Evolutionary conservation across 75 land plant species (phyloP), one percentile per base, ranked within the genome.

Genomic region (Cupressus sempervirens): DNA sequence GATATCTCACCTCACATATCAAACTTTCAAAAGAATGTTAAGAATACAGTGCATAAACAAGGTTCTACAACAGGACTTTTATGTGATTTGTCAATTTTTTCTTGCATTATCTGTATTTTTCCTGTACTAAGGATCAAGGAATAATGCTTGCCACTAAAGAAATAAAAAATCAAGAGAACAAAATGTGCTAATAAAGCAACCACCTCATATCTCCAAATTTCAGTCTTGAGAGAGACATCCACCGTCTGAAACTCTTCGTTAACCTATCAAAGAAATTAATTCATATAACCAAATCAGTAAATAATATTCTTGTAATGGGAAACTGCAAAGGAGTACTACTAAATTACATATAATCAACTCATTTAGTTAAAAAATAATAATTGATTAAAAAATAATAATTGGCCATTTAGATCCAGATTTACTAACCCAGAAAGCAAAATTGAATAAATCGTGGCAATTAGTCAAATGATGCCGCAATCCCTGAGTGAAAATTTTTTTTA

Each of bases 341-440:
- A 34, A 68, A 40, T 68, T 38, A 1, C 9, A 41, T 80, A 18
- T 43, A 53, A 32, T 36, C 8, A 18, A 34, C 76, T 18, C 18
- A 43, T 85, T 11, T 15, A 62, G 15, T 15, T 11, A 40, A n/a
- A 14, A n/a, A 79, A 45, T n/a, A n/a, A 3, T 0, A 79, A 86
- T 1, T 38, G 16, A 83, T n/a, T 20, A 20, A 48, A n/a, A 38
- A 8, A 15, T 7, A 38, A 34, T 32, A 29, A 23, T 3, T 83
- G n/a, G 9, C 3, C 32, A 82, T 26, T 86, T 43, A 67, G 36
- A 84, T 32, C 14, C 67, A 38, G 70, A 62, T 43, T 83, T 89
- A 93, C 96, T 81, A 83, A 95, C 98, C 96, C 92, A 90, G 82
- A 92, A 95, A 81, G 93, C 98, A 90, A 91, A 96, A 86, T 89